Conservation (phyloP, 352 stramenopile genomes). For the Pythium apleroticum region DNA sequence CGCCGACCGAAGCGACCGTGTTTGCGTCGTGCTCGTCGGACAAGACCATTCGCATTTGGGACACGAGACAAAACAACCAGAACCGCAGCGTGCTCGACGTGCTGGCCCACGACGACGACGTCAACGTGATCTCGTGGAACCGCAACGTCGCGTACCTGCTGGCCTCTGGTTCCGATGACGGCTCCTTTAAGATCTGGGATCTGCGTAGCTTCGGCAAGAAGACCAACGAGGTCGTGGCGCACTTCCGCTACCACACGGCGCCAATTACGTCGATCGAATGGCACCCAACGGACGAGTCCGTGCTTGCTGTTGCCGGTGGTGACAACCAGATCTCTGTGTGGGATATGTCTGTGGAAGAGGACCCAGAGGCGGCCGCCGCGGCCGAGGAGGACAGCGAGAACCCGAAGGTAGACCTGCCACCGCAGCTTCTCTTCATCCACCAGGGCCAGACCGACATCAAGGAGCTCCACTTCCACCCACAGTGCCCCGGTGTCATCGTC, state of each 20-base stretch:
- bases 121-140: conserved; percentile 99
- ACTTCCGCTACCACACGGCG: conserved; percentile 95
- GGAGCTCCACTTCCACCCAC: conserved; percentile 98
- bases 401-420: conserved; percentile 91
- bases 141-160: conserved; percentile 96
- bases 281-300: conserved; percentile 98
- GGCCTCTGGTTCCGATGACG: conserved; percentile 97
- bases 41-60: conserved; percentile 96
- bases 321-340: conserved; percentile 98
- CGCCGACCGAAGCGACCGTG: conserved; percentile 94
- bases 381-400: conserved; percentile 41
- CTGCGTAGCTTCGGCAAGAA: conserved; percentile 90
- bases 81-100: conserved; percentile 91
- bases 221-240: conserved; percentile 85
- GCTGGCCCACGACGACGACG: conserved; percentile 93
- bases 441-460: conserved; percentile 99
- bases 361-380: conserved; percentile 73
- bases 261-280: conserved; percentile 99
- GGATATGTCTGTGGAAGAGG: conserved; percentile 99
- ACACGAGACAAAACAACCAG: conserved; percentile 92
- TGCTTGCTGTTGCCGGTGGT: conserved; percentile 92
- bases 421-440: conserved; percentile 99
- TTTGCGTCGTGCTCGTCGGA: conserved; percentile 96
- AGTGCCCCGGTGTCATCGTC: conserved; percentile 97
- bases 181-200: conserved; percentile 97